A percentile compares a stretch with the other conserved stretches of the same genome.
Conservation (phyloP, 2,329 filamentous ascomycete genomes). For the Incumbomyces delicatus region DNA sequence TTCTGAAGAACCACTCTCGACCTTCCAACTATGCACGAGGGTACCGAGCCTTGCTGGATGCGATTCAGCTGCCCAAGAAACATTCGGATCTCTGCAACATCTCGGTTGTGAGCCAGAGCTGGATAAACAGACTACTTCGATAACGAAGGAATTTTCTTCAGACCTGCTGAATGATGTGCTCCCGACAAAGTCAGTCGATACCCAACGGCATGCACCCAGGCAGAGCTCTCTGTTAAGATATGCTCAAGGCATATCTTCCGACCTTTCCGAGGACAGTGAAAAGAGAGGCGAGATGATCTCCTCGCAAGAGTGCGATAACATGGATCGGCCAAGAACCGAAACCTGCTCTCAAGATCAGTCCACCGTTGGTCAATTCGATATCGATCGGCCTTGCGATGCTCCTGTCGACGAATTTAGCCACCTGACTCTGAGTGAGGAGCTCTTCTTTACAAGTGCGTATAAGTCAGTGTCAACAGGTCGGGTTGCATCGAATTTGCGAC, state of each 20-base stretch:
- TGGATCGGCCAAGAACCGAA: slow-evolving; percentile 11
- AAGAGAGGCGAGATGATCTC: not conserved
- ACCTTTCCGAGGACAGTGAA: slow-evolving; percentile 5
- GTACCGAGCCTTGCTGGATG: not conserved
- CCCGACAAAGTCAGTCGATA: not conserved
- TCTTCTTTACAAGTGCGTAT: not conserved
- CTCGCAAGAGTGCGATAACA: slow-evolving; percentile 1
- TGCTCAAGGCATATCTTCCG: slow-evolving; percentile 13
- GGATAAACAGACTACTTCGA: not conserved
- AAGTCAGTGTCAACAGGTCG: not conserved
- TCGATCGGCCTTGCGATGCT: not conserved
- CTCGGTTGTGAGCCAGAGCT: too few species aligned
- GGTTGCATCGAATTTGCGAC: slow-evolving; percentile 2
- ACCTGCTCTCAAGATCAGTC: slow-evolving; percentile 14
- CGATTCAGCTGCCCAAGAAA: not conserved
- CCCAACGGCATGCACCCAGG: slow-evolving; percentile 14
- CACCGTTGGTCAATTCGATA: slow-evolving; percentile 5
- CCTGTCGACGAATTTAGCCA: not conserved
- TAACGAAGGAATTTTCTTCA: not conserved
- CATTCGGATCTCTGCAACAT: too few species aligned
- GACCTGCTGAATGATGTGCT: not conserved
- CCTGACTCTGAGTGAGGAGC: not conserved
- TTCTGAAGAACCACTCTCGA: slow-evolving; percentile 8
- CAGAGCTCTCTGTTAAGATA: slow-evolving; percentile 20
- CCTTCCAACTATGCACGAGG: slow-evolving; percentile 10